phyloP scores from a whole-genome alignment of 176 grass and related monocot genomes.

The barley (Hordeum vulgare) region MorexV3_pseudomolecules_assembly NC_058521.1:436474856-436475355 shows the following conservation, averaged over 20 bases:
- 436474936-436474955: not conserved
- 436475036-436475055: not conserved
- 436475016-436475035: not conserved
- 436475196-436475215: not conserved
- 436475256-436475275: conserved; percentile 29
- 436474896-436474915: too few species aligned
- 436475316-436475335: conserved; percentile 1
- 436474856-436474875: too few species aligned
- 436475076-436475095: too few species aligned
- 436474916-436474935: too few species aligned
- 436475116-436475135: not conserved
- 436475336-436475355: not conserved
- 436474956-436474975: not conserved
- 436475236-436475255: not conserved
- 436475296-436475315: conserved; percentile 23
- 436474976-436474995: not conserved
- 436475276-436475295: not conserved
- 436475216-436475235: not conserved
- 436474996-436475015: not conserved
- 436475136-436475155: conserved; percentile 9
- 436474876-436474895: too few species aligned
- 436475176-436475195: conserved; percentile 15
- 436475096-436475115: not conserved
- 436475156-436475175: not conserved
- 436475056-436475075: too few species aligned